A percentile compares a stretch with the other conserved stretches of the same genome.
phyloP scores from a whole-genome alignment of 2,329 filamentous ascomycete species.

The Penicillium oxalicum region DNA sequence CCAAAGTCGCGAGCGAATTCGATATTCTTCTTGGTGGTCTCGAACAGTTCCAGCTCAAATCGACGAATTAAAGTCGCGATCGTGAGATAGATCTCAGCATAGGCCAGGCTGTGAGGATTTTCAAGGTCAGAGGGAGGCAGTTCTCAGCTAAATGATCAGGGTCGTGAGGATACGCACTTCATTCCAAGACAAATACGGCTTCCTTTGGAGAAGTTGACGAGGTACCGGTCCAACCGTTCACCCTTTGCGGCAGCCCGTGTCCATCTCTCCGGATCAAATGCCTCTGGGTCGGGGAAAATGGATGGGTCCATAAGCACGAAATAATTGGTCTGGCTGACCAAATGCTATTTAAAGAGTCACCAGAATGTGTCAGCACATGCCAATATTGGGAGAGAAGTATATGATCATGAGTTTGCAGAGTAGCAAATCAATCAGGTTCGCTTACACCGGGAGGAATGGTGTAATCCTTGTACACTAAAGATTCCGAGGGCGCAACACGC shows the following conservation, averaged over 20 bases:
- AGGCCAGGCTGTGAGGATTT: conserved; percentile 10
- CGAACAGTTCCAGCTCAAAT: conserved; percentile 12
- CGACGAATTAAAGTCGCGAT: conserved; percentile 11
- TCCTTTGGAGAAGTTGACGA: conserved; percentile 24
- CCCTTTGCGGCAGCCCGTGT: conserved; percentile 13
- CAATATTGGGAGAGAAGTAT: too few species aligned
- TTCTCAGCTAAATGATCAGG: too few species aligned
- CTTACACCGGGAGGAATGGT: conserved; percentile 28
- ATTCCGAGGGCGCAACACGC: conserved; percentile 20
- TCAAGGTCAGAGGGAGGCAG: not conserved
- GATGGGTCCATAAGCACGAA: conserved; percentile 18
- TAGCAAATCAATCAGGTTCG: not conserved
- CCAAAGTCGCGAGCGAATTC: conserved; percentile 15
- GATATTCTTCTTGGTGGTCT: conserved; percentile 9
- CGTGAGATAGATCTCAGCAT: conserved; percentile 13
- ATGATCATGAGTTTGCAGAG: not conserved
- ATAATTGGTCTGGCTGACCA: conserved; percentile 15
- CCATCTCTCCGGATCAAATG: conserved; percentile 25
- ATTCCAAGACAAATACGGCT: conserved; percentile 21
- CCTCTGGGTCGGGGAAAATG: conserved; percentile 21
- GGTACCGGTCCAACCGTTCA: conserved; percentile 16
- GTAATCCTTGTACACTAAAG: conserved; percentile 26
- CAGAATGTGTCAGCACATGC: not conserved
- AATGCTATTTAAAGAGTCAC: conserved; percentile 8
- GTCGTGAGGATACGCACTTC: conserved; percentile 14